Evolutionary conservation across 768 basidiomycete genomes (phyloP).

Genomic region (Termitomyces heimii): DNA sequence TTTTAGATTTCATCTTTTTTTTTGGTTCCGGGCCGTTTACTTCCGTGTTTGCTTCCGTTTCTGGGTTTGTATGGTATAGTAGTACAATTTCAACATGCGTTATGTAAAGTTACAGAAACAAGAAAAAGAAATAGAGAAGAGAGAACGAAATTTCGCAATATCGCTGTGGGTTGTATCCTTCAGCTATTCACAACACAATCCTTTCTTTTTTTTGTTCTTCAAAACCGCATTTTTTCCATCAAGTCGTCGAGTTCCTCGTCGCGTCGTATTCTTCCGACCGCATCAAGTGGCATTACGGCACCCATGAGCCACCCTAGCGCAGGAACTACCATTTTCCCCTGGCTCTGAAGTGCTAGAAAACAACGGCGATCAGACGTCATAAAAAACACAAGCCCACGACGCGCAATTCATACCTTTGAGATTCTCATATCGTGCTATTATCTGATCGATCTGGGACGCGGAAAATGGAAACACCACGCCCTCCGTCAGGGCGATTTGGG

Average conservation of each 20-base stretch:
- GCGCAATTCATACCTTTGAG: conserved; percentile 23
- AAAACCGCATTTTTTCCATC: conserved; percentile 24
- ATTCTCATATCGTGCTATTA: conserved; percentile 29
- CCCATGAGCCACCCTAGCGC: conserved; percentile 37
- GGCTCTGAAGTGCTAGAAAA: conserved; percentile 19
- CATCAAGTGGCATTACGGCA: conserved; percentile 37
- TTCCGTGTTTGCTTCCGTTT: conserved; percentile 30
- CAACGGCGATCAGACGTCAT: conserved; percentile 4
- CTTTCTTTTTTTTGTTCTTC: conserved; percentile 10
- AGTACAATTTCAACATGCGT: background rate
- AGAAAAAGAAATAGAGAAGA: background rate
- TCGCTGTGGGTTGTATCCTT: background rate
- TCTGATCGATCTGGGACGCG: conserved; percentile 29
- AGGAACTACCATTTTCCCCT: conserved; percentile 25
- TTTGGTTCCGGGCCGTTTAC: conserved; percentile 21
- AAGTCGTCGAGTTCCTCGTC: conserved; percentile 26
- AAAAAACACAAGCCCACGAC: background rate
- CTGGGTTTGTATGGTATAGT: background rate
- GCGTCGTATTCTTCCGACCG: conserved; percentile 19
- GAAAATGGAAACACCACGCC: conserved; percentile 31
- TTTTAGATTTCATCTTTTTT: background rate
- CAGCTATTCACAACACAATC: background rate
- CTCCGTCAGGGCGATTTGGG: conserved; percentile 21
- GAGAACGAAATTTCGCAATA: background rate
- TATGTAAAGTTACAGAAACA: background rate